Base-by-base conservation (phyloP, 2,329 filamentous ascomycete genomes). In the Epichloe sibirici region DNA sequence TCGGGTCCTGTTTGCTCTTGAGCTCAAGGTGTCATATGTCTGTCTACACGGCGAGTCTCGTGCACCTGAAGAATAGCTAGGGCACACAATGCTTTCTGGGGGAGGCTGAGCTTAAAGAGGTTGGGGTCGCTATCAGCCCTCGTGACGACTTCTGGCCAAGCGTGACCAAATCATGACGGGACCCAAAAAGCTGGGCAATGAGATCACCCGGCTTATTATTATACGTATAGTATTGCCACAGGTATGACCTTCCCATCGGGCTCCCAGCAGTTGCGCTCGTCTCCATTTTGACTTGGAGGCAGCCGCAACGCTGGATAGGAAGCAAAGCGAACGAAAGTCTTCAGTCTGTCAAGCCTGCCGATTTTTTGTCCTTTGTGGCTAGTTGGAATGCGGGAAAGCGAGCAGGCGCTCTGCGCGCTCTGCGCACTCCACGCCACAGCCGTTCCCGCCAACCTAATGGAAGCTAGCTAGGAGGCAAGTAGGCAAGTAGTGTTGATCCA, bases 81-180 rank as follows among this genome's bases (percentile, higher is more conserved):
- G 28, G 9, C 17, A 15, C 23, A 52, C n/a, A 11, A 37, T 31
- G 44, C 21, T 50, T 31, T 9, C 23, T 12, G 28, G 35, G 12
- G 15, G 42, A 37, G 49, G 15, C 21, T 50, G 43, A 31, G 44
- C 43, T 45, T 40, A 17, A 21, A 45, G 31, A 45, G 44, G 35
- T 31, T 28, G n/a, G 44, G 13, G 31, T 45, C 13, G 31, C 13
- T 13, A 17, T 31, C 34, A 48, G n/a, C 23, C 51, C 51, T 40
- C 37, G 51, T 53, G 53, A 55, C 45, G 53, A 55, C 45, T 15
- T 40, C 35, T 12, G 28, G 13, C 23, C 34, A 31, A 55, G 51
- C 48, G 48, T 55, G 53, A 55, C 53, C 52, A 15, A 4, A 51
- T 53, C 51, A 50, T 49, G 46, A 48, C 25, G 17, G n/a, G 44